Evolutionary conservation across 2,329 filamentous ascomycete genomes (phyloP).

Genomic region (Pseudogymnoascus sp.): DNA sequence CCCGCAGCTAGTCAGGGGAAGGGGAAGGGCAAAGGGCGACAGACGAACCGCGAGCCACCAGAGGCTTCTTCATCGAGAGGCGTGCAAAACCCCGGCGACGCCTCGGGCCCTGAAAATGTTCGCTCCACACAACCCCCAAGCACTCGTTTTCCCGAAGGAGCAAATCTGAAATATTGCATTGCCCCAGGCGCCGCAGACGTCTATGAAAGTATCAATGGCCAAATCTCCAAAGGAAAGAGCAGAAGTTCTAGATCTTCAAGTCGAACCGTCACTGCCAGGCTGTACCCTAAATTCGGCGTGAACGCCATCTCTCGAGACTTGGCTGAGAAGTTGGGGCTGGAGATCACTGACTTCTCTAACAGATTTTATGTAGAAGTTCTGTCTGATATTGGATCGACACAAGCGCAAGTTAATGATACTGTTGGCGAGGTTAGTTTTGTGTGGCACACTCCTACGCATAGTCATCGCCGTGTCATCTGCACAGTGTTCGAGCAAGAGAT

Average conservation of each 20-base stretch:
- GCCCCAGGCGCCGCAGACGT: neutral
- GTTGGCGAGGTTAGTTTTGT: neutral
- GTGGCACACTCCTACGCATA: slow-evolving; percentile 8
- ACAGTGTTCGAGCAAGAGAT: neutral
- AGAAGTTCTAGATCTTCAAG: neutral
- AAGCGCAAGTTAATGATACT: neutral
- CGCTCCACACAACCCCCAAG: neutral
- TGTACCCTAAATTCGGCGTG: neutral
- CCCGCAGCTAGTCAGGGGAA: neutral
- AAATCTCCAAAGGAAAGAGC: neutral
- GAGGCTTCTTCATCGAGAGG: neutral
- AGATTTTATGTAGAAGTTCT: neutral
- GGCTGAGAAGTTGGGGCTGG: neutral
- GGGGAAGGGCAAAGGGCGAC: neutral
- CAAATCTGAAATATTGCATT: neutral
- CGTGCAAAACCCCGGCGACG: neutral
- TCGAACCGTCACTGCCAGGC: neutral
- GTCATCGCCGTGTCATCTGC: neutral
- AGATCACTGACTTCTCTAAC: neutral
- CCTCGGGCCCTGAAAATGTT: neutral
- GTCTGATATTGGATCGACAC: neutral
- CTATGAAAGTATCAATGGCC: neutral
- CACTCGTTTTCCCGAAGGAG: neutral
- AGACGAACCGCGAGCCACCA: neutral
- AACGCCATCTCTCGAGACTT: neutral